These are phyloP conservation scores for Rhodotorula taiwanensis DNA, from an alignment of 768 basidiomycete genomes.

Conservation along the genomic window DNA sequence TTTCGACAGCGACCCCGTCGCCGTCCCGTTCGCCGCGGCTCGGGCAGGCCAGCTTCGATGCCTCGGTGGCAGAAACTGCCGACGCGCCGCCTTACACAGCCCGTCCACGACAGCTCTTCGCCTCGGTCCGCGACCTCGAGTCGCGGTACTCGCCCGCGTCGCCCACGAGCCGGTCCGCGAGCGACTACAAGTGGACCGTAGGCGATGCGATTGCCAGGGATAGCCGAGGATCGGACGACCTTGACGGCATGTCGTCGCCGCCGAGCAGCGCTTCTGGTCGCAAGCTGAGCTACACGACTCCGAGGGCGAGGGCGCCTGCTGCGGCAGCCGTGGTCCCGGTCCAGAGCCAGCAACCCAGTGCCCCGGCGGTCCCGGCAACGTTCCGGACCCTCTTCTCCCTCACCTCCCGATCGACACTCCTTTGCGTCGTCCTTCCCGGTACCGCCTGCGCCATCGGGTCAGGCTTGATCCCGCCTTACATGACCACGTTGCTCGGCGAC, in stretches of 20 bases:
- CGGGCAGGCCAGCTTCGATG: conserved; percentile 26
- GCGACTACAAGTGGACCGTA: no score
- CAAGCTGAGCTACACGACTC: background rate
- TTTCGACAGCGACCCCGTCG: conserved; percentile 1
- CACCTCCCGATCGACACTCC: conserved; percentile 7
- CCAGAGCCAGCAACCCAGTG: no score
- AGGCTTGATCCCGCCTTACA: conserved; percentile 72
- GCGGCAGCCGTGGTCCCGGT: no score
- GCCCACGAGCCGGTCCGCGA: no score
- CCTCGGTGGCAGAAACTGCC: conserved; percentile 9
- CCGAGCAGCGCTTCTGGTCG: no score
- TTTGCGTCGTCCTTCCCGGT: conserved; percentile 52
- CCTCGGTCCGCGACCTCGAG: no score
- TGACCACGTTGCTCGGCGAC: conserved; percentile 73
- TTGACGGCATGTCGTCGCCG: no score
- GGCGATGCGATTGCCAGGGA: no score
- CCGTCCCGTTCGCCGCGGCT: conserved; percentile 21
- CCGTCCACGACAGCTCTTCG: conserved; percentile 21
- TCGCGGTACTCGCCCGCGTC: no score
- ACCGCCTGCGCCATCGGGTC: conserved; percentile 56
- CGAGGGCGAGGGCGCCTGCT: no score
- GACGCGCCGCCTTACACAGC: conserved; percentile 5
- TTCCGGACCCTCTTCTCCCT: conserved; percentile 30
- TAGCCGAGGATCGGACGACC: no score
- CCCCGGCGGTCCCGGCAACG: conserved; percentile 1